A percentile compares a stretch with the other conserved stretches of the same genome.
Evolutionary conservation across 805 yeast genomes (phyloP).

Genomic region (Metschnikowia lochheadii): DNA sequence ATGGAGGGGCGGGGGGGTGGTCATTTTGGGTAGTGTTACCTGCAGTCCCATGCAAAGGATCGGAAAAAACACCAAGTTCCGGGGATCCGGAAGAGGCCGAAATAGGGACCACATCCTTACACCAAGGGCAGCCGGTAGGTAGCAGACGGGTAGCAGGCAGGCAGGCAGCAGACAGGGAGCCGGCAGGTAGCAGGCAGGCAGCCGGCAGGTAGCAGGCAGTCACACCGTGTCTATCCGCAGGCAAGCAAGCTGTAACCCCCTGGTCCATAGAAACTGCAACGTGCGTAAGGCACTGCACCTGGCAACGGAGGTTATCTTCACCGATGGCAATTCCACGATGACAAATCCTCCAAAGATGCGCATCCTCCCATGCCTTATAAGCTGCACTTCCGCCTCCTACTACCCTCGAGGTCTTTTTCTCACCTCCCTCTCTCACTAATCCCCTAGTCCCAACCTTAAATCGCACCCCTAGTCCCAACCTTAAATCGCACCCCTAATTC

Average conservation of each 20-base stretch:
- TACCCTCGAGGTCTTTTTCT: not conserved
- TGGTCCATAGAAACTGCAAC: not conserved
- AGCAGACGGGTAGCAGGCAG: too few species aligned
- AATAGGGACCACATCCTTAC: not conserved
- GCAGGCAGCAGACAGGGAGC: too few species aligned
- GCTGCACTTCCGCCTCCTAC: not conserved
- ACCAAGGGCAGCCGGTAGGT: too few species aligned
- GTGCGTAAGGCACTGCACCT: not conserved
- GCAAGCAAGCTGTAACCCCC: not conserved
- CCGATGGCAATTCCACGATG: constrained; percentile 1
- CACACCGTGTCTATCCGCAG: not conserved
- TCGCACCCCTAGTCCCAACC: too few species aligned
- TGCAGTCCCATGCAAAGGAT: too few species aligned
- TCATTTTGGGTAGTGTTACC: too few species aligned
- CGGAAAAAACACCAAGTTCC: too few species aligned
- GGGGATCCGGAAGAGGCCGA: not conserved
- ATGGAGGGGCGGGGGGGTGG: too few species aligned
- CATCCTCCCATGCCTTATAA: not conserved
- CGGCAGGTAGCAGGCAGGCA: too few species aligned
- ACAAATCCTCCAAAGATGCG: not conserved
- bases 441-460: too few species aligned
- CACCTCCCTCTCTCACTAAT: not conserved
- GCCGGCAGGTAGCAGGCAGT: not conserved
- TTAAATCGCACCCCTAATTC: too few species aligned
- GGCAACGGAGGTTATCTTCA: not conserved